Evolutionary conservation across 2,329 filamentous ascomycete species (phyloP).

Genomic region (Didymella lethalis): DNA sequence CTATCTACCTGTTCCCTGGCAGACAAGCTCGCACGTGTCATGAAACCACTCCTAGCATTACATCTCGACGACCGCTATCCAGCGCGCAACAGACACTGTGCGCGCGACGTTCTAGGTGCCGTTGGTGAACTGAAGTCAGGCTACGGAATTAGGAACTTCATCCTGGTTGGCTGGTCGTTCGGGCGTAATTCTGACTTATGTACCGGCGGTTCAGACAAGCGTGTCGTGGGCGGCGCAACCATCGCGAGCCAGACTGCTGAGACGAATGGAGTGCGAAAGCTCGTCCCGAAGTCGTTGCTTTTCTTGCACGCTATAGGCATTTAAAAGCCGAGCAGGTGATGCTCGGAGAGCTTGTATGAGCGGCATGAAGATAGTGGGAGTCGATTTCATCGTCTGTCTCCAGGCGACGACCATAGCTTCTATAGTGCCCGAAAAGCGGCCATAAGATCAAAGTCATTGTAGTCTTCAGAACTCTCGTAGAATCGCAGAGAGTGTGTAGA

Average conservation of each 20-base stretch:
- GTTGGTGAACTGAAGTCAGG: conserved; percentile 41
- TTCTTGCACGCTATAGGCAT: conserved; percentile 50
- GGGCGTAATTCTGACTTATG: not conserved
- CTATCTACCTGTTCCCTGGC: conserved; percentile 53
- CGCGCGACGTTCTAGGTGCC: conserved; percentile 48
- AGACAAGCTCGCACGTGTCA: conserved; percentile 52
- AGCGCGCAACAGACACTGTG: conserved; percentile 48
- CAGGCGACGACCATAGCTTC: conserved; percentile 50
- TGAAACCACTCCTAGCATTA: conserved; percentile 50
- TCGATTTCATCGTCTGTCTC: conserved; percentile 49
- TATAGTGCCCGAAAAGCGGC: not conserved
- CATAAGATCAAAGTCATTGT: not conserved
- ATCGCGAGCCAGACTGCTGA: conserved; percentile 5
- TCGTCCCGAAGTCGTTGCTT: not conserved
- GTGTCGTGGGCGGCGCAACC: not conserved
- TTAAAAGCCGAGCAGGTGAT: conserved; percentile 44
- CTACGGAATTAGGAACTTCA: not conserved
- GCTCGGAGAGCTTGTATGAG: conserved; percentile 49
- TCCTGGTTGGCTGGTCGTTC: conserved; percentile 4
- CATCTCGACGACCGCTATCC: conserved; percentile 54
- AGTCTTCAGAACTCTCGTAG: not conserved
- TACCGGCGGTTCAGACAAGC: not conserved
- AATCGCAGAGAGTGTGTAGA: not conserved
- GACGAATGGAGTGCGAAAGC: not conserved
- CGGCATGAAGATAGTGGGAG: conserved; percentile 48